A percentile compares a stretch with the other conserved stretches of the same genome.
Evolutionary conservation across 768 basidiomycete species (phyloP).

Genomic region (Macrolepiota fuliginosa): DNA sequence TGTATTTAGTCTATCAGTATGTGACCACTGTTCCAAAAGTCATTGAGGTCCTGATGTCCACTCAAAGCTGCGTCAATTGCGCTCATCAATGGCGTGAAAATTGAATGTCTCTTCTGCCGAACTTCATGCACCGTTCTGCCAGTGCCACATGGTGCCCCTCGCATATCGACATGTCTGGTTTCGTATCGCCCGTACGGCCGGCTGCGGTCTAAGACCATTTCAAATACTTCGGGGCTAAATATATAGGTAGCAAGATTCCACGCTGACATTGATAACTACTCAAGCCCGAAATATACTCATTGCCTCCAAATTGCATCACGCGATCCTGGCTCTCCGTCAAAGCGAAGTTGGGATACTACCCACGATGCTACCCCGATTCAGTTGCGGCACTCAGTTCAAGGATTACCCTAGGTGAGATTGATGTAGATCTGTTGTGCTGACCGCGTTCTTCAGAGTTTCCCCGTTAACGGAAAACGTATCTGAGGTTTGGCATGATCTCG

Average conservation of each 20-base stretch:
- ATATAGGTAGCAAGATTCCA: background rate
- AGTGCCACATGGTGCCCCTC: background rate
- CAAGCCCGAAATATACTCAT: background rate
- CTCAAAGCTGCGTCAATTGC: constrained; percentile 55
- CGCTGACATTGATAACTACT: background rate
- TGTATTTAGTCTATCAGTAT: constrained; percentile 58
- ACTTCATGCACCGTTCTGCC: background rate
- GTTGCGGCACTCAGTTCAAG: background rate
- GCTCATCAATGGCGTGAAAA: constrained; percentile 73
- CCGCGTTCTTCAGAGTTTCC: background rate
- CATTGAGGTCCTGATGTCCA: background rate
- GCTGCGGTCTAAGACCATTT: background rate
- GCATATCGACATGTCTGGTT: background rate
- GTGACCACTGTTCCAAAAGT: constrained; percentile 14
- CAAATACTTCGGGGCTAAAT: background rate
- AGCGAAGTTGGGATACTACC: background rate
- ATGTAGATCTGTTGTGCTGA: background rate
- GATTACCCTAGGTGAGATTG: background rate
- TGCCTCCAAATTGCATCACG: background rate
- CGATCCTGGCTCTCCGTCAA: background rate
- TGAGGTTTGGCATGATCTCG: background rate
- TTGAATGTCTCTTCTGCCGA: constrained; percentile 20
- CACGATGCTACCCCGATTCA: background rate
- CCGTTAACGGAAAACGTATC: too few relatives aligned
- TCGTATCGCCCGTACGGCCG: background rate